Base-by-base conservation (phyloP, 169 alveolate species). In the Plasmodium berghei region DNA sequence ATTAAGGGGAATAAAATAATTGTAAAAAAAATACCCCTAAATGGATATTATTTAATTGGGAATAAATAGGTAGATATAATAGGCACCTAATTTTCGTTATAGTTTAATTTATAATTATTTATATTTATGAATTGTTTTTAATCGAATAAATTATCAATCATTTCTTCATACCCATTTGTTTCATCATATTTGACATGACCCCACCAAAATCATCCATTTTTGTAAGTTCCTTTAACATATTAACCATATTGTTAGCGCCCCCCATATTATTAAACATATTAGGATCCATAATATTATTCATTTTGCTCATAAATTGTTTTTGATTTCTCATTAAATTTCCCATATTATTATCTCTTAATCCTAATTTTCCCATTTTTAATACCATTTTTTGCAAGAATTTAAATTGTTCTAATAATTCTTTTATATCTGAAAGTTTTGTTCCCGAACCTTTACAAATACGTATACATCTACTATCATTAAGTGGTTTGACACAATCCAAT, bases 361-460 rank as follows among this genome's bases (percentile, higher is more conserved):
- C 98, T 72, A 97, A 89, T 89, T 97, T 97, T 18, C 99, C 99
- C 98, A 99, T 96, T 93, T 97, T 96, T 40, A 96, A 97, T 54
- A 98, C 99, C 98, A 99, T 97, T 93, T 97, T 97, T 88, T 98
- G 96, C 74, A 99, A 94, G 95, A 94, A 92, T 93, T 98, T 98
- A 95, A 98, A 96, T 93, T 98, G 99, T 56, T 97, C 99, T 26
- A 98, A 49, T 46, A 98, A 94, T 42, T 94, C 94, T 48, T 95
- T 95, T 40, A 98, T 98, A 91, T 98, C 99, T 45, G 92, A 92
- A 12, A 97, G 88, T 2, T 96, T 85, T 34, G 97, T 93, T 20
- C 99, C 99, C 0, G 99, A 96, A 22, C 99, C 99, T 69, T 95
- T 92, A 4, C 99, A 99, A 20, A 98, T 96, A 66, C 99, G 92